Evolutionary conservation across 345 rosid genomes (phyloP), one percentile per base, ranked within the genome.

Genomic region (Ceriops decandra): DNA sequence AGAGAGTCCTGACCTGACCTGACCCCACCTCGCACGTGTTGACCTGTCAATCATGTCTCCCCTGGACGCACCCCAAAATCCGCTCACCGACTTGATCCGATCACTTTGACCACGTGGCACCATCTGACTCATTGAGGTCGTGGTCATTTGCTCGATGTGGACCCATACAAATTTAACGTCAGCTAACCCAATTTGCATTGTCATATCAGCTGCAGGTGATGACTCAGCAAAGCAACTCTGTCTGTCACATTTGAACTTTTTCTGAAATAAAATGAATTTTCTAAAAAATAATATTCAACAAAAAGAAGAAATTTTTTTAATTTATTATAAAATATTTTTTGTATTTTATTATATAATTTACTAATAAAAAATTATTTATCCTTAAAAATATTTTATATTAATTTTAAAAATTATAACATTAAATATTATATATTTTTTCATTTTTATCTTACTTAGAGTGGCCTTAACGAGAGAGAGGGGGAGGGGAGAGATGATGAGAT

Each of bases 41-140:
- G 51, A 51, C 16, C 60, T 69, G 72, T 69, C 72, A 61, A 60
- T 69, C 72, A 51, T 61, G 66, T 42, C 49, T 60, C 60, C 35
- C 66, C 60, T 35, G 0, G 11, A 33, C 8, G 24, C 65, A 46
- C 22, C 20, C 33, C 35, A 22, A 5, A 30, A 60, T 60, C 72
- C 65, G 66, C 30, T 21, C 47, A 47, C 49, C 46, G 24, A 15
- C 49, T 13, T 69, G 58, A 6, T 30, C 49, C 49, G 16, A 59
- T 6, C 3, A 30, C 20, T 6, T 2, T 16, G 0, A 58, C 51
- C 66, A 69, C 52, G 19, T 60, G 72, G 66, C 60, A 7, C 15
- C 0, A 60, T 21, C 60, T 3, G 2, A 22, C 17, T 60, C 13
- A 60, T 51, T 32, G 35, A 7, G 16, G 66, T 68, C 47, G 7